Conservation (phyloP, 108 stramenopile genomes). For the Nitzschia palea region DNA sequence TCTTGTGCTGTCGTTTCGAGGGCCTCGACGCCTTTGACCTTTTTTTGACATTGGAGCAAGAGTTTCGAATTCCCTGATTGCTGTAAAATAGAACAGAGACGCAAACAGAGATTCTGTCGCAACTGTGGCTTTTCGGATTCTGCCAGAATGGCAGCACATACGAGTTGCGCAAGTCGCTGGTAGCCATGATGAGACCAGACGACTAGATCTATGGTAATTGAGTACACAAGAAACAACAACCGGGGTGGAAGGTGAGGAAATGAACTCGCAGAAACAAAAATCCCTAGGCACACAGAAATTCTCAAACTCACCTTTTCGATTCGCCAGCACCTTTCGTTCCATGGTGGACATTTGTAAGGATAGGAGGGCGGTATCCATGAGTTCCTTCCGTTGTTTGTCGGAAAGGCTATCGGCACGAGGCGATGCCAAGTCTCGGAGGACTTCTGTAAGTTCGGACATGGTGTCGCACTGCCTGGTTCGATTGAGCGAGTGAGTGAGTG, state of each 20-base stretch:
- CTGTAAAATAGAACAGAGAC: constrained; percentile 24
- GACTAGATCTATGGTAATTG: constrained; percentile 21
- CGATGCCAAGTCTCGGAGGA: constrained; percentile 26
- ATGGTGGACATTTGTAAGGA: constrained; percentile 3
- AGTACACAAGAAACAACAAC: background rate
- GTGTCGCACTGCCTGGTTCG: too few relatives aligned
- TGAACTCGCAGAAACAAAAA: background rate
- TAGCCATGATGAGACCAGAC: constrained; percentile 24
- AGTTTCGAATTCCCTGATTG: constrained; percentile 11
- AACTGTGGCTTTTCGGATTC: constrained; percentile 14
- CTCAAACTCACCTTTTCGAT: constrained; percentile 19
- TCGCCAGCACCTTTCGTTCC: constrained; percentile 12
- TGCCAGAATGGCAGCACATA: constrained; percentile 19
- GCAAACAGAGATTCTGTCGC: constrained; percentile 7
- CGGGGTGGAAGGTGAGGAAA: background rate
- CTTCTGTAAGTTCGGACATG: background rate
- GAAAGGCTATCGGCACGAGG: constrained; percentile 18
- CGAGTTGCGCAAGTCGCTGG: constrained; percentile 17
- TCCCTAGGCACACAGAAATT: background rate
- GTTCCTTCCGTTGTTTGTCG: constrained; percentile 13
- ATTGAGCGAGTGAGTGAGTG: too few relatives aligned
- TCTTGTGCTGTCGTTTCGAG: constrained; percentile 17
- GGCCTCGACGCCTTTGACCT: background rate
- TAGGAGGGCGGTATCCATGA: constrained; percentile 7
- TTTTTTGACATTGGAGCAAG: constrained; percentile 16